These are phyloP conservation scores for Xylaria nigripes DNA, from an alignment of 495 filamentous ascomycete genomes.

Conservation along the genomic window DNA sequence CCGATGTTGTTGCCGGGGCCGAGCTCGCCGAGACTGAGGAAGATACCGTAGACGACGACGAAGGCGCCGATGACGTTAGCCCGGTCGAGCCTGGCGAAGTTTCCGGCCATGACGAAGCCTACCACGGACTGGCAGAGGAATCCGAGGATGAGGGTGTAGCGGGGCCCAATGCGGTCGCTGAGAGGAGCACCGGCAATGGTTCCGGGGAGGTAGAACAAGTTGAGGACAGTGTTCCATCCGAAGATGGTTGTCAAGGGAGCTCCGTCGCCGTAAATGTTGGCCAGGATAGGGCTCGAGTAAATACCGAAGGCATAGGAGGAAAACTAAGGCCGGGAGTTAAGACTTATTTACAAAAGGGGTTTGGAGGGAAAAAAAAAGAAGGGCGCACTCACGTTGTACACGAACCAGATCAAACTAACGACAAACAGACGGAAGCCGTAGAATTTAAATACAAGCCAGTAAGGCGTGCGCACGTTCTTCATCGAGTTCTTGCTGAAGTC, in stretches of 20 bases:
- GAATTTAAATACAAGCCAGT: slow-evolving; percentile 43
- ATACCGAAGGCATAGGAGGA: slow-evolving; percentile 71
- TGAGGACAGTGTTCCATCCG: slow-evolving; percentile 79
- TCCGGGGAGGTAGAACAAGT: slow-evolving; percentile 80
- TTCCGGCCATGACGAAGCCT: slow-evolving; percentile 79
- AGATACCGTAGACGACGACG: slow-evolving; percentile 69
- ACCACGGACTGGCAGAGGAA: slow-evolving; percentile 64
- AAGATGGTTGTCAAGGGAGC: slow-evolving; percentile 65
- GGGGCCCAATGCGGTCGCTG: slow-evolving; percentile 69
- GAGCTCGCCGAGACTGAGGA: slow-evolving; percentile 73
- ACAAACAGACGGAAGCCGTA: slow-evolving; percentile 57
- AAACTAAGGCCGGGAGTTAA: slow-evolving; percentile 38
- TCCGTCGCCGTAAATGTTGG: slow-evolving; percentile 49
- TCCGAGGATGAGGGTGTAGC: slow-evolving; percentile 57
- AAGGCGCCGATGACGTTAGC: slow-evolving; percentile 63
- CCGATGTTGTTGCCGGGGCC: slow-evolving; percentile 92
- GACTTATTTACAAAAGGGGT: neutral
- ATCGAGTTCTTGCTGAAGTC: slow-evolving; percentile 58
- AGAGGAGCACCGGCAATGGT: slow-evolving; percentile 65
- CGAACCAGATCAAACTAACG: slow-evolving; percentile 81
- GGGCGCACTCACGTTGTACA: slow-evolving; percentile 57
- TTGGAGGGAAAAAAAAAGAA: neutral
- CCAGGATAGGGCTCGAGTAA: slow-evolving; percentile 63
- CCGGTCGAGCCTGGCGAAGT: slow-evolving; percentile 55
- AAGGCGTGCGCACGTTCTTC: slow-evolving; percentile 47